These are phyloP conservation scores for Metschnikowia chrysomelidarum DNA, from an alignment of 805 yeast genomes.

Conservation along the genomic window DNA sequence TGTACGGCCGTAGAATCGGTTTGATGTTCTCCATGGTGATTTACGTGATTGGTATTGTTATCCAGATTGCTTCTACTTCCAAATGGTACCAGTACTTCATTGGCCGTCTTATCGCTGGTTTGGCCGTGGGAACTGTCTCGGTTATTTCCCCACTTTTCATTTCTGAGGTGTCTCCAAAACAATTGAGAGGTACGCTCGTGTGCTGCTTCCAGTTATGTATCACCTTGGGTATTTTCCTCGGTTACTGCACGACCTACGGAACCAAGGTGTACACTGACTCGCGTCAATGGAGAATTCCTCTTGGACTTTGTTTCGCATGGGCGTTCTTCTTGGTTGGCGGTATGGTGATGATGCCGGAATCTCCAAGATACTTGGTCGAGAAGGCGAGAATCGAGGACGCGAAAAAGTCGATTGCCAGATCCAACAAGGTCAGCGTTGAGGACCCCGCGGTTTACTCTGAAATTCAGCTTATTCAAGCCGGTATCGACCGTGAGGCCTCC, in stretches of 20 bases:
- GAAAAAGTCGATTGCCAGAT: conserved; percentile 48
- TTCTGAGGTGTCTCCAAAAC: conserved; percentile 68
- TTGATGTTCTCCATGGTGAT: conserved; percentile 51
- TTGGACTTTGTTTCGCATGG: conserved; percentile 49
- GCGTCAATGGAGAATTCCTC: conserved; percentile 66
- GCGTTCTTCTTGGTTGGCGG: conserved; percentile 48
- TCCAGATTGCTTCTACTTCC: conserved; percentile 53
- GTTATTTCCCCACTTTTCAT: conserved; percentile 66
- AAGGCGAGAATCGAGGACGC: conserved; percentile 52
- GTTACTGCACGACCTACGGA: conserved; percentile 65
- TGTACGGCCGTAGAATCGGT: conserved; percentile 57
- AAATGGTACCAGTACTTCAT: conserved; percentile 58
- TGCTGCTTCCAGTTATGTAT: conserved; percentile 68
- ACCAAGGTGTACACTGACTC: conserved; percentile 52
- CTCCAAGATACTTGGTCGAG: conserved; percentile 62
- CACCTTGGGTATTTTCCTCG: conserved; percentile 68
- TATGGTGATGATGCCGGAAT: conserved; percentile 63
- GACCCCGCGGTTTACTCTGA: conserved; percentile 55
- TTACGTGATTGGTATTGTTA: conserved; percentile 57
- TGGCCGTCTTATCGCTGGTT: conserved; percentile 62
- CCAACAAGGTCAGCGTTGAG: conserved; percentile 54
- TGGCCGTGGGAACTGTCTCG: conserved; percentile 70
- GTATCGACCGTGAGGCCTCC: conserved; percentile 55
- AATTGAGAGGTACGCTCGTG: conserved; percentile 67
- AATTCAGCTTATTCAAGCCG: conserved; percentile 52